Conservation (phyloP, 2,329 filamentous ascomycete genomes). For the Fragosphaeria purpurea region DNA sequence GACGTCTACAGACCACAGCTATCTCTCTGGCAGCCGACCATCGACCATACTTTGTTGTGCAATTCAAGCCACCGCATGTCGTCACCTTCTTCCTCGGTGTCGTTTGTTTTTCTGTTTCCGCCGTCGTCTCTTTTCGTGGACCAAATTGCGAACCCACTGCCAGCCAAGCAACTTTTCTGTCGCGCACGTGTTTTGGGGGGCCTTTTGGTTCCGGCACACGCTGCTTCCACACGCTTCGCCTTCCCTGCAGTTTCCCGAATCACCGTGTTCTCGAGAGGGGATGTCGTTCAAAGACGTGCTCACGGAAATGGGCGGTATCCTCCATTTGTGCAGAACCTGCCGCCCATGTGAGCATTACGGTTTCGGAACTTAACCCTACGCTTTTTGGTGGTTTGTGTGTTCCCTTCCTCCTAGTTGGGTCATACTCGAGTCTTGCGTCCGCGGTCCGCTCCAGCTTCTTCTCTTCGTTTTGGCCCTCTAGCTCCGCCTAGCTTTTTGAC, state of each 20-base stretch:
- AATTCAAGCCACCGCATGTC: too few relatives aligned
- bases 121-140: constrained; percentile 14
- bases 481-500: too few relatives aligned
- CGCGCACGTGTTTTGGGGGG: not conserved
- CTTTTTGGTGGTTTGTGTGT: constrained; percentile 51
- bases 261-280: not conserved
- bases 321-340: not conserved
- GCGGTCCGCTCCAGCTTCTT: constrained; percentile 22
- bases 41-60: too few relatives aligned
- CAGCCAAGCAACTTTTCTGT: constrained; percentile 2
- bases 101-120: constrained; percentile 31
- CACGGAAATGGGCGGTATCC: not conserved
- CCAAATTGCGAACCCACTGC: not conserved
- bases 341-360: not conserved
- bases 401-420: not conserved
- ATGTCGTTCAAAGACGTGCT: not conserved
- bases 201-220: not conserved
- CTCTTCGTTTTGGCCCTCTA: too few relatives aligned
- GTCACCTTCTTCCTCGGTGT: too few relatives aligned
- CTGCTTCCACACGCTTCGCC: constrained; percentile 55
- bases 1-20: too few relatives aligned
- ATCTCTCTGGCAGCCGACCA: too few relatives aligned
- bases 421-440: constrained; percentile 56
- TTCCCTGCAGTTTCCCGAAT: constrained; percentile 71
- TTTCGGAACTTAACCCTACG: constrained; percentile 97